Percentiles rank a stretch among this genome's conserved stretches.
Conservation (phyloP, 371 early-diverging fungal genomes). For the Mucor mucedo region DNA sequence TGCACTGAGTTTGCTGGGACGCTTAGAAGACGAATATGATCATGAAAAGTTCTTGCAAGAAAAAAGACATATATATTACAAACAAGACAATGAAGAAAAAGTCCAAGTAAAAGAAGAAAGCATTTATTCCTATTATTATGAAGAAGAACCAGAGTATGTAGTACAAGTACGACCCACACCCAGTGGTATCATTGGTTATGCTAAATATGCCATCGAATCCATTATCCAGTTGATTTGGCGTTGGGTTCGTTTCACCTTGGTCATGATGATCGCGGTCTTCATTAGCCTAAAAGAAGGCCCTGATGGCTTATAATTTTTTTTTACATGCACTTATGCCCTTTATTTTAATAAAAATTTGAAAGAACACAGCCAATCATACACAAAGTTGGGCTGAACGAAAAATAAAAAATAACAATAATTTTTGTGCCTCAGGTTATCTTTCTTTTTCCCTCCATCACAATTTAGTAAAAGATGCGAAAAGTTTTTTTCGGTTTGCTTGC, state of each 20-base stretch:
- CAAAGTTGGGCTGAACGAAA: neutral
- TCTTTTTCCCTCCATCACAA: neutral
- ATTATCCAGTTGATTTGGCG: slow-evolving; percentile 15
- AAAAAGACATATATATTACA: slow-evolving; percentile 11
- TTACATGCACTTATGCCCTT: neutral
- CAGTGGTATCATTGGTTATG: slow-evolving; percentile 2
- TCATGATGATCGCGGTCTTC: slow-evolving; percentile 23
- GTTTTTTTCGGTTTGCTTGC: slow-evolving; percentile 13
- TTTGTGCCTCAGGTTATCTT: neutral
- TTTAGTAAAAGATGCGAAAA: slow-evolving; percentile 4
- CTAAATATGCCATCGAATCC: neutral
- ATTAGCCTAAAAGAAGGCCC: slow-evolving; percentile 26
- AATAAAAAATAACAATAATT: neutral
- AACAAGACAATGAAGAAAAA: neutral
- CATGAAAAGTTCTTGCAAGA: slow-evolving; percentile 19
- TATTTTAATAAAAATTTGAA: slow-evolving; percentile 1
- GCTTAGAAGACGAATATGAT: slow-evolving; percentile 22
- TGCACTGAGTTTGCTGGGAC: slow-evolving; percentile 14
- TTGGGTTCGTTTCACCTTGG: slow-evolving; percentile 19
- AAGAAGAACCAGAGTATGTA: neutral
- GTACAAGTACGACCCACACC: neutral
- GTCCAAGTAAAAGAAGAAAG: neutral
- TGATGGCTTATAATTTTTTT: neutral
- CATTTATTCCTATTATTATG: neutral
- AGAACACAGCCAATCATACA: neutral